These are phyloP conservation scores for Bryum argenteum DNA, from an alignment of 225 moss, liverwort and hornwort species.

Conservation along the genomic window DNA sequence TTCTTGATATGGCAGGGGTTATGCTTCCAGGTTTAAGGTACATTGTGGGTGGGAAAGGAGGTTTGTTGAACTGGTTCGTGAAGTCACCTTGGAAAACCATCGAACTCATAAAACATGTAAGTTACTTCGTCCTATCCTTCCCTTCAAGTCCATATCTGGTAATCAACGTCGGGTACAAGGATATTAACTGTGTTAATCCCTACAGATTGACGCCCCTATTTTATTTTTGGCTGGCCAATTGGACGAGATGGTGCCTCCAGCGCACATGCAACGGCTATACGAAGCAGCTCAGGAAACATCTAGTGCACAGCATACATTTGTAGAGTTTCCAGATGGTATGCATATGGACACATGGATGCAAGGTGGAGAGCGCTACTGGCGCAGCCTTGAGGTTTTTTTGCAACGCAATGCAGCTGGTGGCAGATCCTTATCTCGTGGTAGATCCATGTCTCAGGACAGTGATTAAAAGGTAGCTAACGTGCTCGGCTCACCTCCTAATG, in stretches of 20 bases:
- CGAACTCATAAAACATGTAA: constrained; percentile 78
- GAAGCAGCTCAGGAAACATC: constrained; percentile 50
- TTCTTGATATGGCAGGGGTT: constrained; percentile 97
- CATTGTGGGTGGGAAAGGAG: constrained; percentile 79
- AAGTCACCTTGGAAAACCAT: constrained; percentile 90
- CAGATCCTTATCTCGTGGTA: constrained; percentile 16
- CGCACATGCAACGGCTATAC: constrained; percentile 75
- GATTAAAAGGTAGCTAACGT: constrained; percentile 20
- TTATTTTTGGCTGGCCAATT: constrained; percentile 78
- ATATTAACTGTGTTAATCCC: constrained; percentile 7
- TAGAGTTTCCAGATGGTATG: constrained; percentile 90
- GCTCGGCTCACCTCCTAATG: constrained; percentile 13
- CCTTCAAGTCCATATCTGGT: constrained; percentile 1
- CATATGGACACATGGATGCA: constrained; percentile 95
- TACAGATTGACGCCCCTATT: constrained; percentile 78
- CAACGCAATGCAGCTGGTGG: constrained; percentile 36
- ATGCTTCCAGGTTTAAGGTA: constrained; percentile 86
- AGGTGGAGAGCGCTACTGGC: constrained; percentile 95
- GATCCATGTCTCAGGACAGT: constrained; percentile 27
- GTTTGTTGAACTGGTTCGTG: constrained; percentile 86
- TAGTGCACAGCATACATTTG: constrained; percentile 53
- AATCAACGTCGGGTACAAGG: neutral
- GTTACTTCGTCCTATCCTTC: constrained; percentile 22
- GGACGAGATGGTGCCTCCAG: constrained; percentile 97
- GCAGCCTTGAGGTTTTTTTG: constrained; percentile 69